Evolutionary conservation across 176 grass and related monocot genomes (phyloP), one percentile per base, ranked within the genome.

Genomic region (Cenchrus americanus): DNA sequence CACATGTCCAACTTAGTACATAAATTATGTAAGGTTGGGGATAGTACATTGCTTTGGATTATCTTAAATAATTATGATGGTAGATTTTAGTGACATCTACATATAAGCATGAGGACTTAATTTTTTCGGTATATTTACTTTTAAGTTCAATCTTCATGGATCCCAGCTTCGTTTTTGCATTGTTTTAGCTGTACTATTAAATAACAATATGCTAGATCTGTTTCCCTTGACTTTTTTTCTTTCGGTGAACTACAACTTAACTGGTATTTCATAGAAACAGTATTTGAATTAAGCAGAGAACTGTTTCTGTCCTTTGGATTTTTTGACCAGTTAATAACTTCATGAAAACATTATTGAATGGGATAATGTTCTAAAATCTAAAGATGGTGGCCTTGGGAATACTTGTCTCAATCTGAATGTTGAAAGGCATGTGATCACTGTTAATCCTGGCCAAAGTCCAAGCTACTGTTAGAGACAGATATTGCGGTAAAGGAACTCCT

Each of bases 171-270:
- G 8, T 10, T 41, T 14, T 57, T 7, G n/a, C 12, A 5, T 7
- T 68, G 17, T 14, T 78, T 78, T 66, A 19, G 34, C 1, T 71
- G 18, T 42, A 65, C 17, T 63, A 5, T 65, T 63, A 66, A 30
- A 47, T 44, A 44, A 41, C 58, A 85, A 19, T 53, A 46, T 71
- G 66, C 26, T 67, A 34, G 19, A 21, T 46, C 6, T 50, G n/a
- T 81, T 44, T 51, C 15, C 37, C 58, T 66, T 49, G 59, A 78
- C 48, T 15, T 69, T 47, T 19, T 82, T n/a, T n/a, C n/a, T 62
- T 57, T 19, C 71, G 70, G 24, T 79, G 54, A 66, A 77, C 44
- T 87, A 83, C 91, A 98, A 87, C 85, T 83, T 92, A 63, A 59
- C 89, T 72, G 84, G 90, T 85, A n/a, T n/a, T n/a, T n/a, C n/a